Evolutionary conservation across 306 rosid species (phyloP), one percentile per base, ranked within the genome.

Genomic region (Morella rubra): DNA sequence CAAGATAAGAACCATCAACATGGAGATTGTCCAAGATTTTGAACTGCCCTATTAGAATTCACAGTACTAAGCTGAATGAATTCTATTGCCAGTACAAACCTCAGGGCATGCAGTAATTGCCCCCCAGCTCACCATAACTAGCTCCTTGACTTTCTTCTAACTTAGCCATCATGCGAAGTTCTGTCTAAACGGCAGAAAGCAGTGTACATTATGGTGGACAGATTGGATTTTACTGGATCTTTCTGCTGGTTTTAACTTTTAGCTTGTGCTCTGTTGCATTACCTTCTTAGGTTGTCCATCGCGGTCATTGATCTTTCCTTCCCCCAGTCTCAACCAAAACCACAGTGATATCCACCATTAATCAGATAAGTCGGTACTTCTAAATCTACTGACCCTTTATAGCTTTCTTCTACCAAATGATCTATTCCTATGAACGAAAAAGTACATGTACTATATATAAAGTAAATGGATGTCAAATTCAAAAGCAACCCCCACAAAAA

Each of bases 391-490:
- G 7, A 76, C 55, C 15, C 67, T 41, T 54, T 54, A 2, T n/a
- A n/a, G 18, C 8, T 54, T 54, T 3, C 20, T 54, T 54, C 11
- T 54, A n/a, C 9, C 27, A 13, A n/a, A n/a, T 54, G n/a, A n/a
- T 6, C 8, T 1, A n/a, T 7, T n/a, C 5, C 2, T 1, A 5
- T 54, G 59, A 19, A 54, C 20, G 2, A 54, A 52, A 52, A 52
- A 71, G 10, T 16, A 27, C 10, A 42, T 44, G 9, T 49, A 52
- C 52, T 32, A 76, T 77, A 1, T 61, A 59, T 62, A 14, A 45
- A 73, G 55, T 47, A 62, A 54, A 64, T 52, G 64, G 65, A 45
- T 71, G 80, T 78, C 74, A 47, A 78, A 74, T 74, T 78, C 80
- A 51, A 60, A 1, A 13, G 59, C 5, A 53, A 7, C 49, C 16